phyloP scores from a whole-genome alignment of 2,329 filamentous ascomycete genomes.

The Albophoma yamanashiensis region DNA sequence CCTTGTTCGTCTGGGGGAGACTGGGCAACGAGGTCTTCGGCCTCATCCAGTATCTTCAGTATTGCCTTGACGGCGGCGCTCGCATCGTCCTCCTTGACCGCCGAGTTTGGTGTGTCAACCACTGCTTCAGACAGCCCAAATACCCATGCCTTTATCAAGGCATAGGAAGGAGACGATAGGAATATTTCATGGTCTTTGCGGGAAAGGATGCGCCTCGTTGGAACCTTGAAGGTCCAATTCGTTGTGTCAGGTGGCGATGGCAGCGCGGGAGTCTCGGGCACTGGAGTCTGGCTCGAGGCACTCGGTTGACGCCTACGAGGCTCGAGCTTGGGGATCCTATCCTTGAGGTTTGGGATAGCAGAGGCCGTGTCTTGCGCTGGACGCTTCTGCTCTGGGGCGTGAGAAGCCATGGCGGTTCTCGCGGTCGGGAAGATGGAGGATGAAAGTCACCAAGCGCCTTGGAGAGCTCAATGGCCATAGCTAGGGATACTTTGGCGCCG shows the following conservation, averaged over 20 bases:
- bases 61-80: slow-evolving; percentile 53
- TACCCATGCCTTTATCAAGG: slow-evolving; percentile 71
- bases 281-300: slow-evolving; percentile 46
- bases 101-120: slow-evolving; percentile 55
- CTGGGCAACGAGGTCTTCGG: slow-evolving; percentile 53
- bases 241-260: slow-evolving; percentile 55
- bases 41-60: slow-evolving; percentile 57
- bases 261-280: slow-evolving; percentile 66
- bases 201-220: slow-evolving; percentile 73
- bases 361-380: slow-evolving; percentile 6
- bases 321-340: slow-evolving; percentile 56
- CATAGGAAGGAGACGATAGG: slow-evolving; percentile 62
- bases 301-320: slow-evolving; percentile 46
- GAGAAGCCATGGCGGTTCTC: slow-evolving; percentile 13
- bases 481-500: background rate
- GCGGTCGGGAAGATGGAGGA: background rate
- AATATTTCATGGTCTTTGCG: slow-evolving; percentile 73
- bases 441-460: background rate
- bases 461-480: background rate
- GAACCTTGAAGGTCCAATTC: slow-evolving; percentile 51
- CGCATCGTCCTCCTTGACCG: slow-evolving; percentile 43
- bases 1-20: slow-evolving; percentile 77
- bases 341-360: slow-evolving; percentile 26
- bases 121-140: slow-evolving; percentile 81
- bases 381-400: slow-evolving; percentile 4